phyloP scores from a whole-genome alignment of 2,329 filamentous ascomycete genomes.

The Monilinia aucupariae region DNA sequence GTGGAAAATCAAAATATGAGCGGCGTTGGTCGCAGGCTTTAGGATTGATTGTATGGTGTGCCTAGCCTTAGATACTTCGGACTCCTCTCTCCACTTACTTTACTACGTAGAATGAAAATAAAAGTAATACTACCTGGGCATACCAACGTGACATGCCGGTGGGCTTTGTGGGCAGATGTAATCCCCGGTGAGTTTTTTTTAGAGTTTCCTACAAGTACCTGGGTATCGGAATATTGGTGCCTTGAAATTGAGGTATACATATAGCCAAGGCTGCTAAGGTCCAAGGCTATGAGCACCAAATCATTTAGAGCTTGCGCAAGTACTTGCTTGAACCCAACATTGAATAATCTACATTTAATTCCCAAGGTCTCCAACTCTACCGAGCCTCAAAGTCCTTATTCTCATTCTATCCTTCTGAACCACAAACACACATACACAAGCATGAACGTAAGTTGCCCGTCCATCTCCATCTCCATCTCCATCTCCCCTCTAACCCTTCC shows the following conservation, averaged over 20 bases:
- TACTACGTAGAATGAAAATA: background rate
- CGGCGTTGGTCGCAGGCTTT: slow-evolving; percentile 11
- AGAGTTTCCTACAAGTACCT: background rate
- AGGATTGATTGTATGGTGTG: slow-evolving; percentile 5
- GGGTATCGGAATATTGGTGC: background rate
- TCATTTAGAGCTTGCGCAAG: slow-evolving; percentile 10
- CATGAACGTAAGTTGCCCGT: slow-evolving; percentile 49
- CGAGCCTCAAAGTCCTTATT: background rate
- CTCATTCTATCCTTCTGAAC: no score
- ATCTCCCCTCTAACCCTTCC: background rate
- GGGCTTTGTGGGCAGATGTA: background rate
- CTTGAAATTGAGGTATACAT: background rate
- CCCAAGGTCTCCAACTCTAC: background rate
- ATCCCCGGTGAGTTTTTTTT: background rate
- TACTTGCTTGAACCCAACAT: slow-evolving; percentile 5
- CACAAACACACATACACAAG: background rate
- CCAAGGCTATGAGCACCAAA: slow-evolving; percentile 11
- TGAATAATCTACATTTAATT: background rate
- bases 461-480: background rate
- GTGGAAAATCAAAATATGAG: slow-evolving; percentile 10
- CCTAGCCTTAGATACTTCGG: slow-evolving; percentile 8
- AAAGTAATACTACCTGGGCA: background rate
- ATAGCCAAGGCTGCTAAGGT: slow-evolving; percentile 12
- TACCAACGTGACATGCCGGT: background rate
- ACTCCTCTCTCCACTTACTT: slow-evolving; percentile 11